A percentile compares a stretch with the other conserved stretches of the same genome.
phyloP scores from a whole-genome alignment of 2,329 filamentous ascomycete genomes.

The Plectosphaerella cucumerina region DNA sequence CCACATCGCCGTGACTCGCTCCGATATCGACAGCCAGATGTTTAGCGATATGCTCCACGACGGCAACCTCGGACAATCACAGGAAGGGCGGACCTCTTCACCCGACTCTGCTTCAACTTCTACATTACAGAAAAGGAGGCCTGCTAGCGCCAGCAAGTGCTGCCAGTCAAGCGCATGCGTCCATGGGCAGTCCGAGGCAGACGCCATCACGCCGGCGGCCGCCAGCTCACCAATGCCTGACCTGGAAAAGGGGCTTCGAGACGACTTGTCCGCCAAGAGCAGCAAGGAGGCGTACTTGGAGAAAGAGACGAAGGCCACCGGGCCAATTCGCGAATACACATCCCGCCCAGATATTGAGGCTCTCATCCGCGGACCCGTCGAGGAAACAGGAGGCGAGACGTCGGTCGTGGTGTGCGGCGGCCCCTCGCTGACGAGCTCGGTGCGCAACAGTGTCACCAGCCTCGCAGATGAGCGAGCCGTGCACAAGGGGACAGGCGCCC shows the following conservation, averaged over 20 bases:
- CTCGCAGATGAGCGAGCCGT: slow-evolving; percentile 59
- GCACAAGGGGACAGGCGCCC: slow-evolving; percentile 60
- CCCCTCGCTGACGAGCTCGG: slow-evolving; percentile 45
- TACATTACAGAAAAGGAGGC: not conserved
- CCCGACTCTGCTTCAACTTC: not conserved
- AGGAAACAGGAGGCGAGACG: slow-evolving; percentile 57
- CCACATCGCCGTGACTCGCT: slow-evolving; percentile 50
- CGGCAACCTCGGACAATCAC: not conserved
- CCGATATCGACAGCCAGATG: not conserved
- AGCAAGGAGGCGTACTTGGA: not conserved
- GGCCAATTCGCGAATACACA: slow-evolving; percentile 39
- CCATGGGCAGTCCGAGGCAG: not conserved
- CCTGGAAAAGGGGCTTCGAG: not conserved
- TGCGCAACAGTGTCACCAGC: slow-evolving; percentile 50
- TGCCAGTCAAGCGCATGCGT: not conserved
- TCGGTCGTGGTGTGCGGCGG: slow-evolving; percentile 58
- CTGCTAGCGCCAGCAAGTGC: not conserved
- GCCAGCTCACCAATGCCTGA: not conserved
- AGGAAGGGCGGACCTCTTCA: not conserved
- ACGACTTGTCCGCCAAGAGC: not conserved
- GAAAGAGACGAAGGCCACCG: not conserved
- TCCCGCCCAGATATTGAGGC: slow-evolving; percentile 45
- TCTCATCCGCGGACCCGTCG: slow-evolving; percentile 50
- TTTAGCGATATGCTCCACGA: not conserved
- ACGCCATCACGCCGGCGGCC: not conserved